These are phyloP conservation scores for Galerina sulciceps DNA, from an alignment of 768 basidiomycete genomes.

Conservation along the genomic window DNA sequence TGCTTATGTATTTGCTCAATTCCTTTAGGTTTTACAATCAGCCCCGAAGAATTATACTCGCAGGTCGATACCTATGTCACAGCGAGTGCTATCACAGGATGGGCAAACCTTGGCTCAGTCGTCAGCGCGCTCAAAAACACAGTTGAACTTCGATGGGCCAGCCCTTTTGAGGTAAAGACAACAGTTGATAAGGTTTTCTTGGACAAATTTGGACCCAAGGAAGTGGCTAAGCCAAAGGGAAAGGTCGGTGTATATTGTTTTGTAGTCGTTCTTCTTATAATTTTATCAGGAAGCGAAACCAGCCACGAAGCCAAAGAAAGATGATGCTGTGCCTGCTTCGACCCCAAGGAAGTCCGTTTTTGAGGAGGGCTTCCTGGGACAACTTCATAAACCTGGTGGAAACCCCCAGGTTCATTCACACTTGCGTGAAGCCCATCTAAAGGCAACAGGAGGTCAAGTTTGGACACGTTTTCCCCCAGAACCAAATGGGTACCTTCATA, in stretches of 20 bases:
- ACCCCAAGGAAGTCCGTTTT: slow-evolving; percentile 71
- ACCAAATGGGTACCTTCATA: slow-evolving; percentile 95
- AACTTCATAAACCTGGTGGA: slow-evolving; percentile 90
- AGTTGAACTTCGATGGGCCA: slow-evolving; percentile 79
- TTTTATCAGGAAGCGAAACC: slow-evolving; percentile 47
- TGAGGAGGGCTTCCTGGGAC: slow-evolving; percentile 91
- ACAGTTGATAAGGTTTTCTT: slow-evolving; percentile 72
- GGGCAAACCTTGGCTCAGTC: slow-evolving; percentile 73
- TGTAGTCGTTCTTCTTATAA: neutral
- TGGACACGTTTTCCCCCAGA: slow-evolving; percentile 98
- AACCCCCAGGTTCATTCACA: slow-evolving; percentile 85
- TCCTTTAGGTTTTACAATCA: slow-evolving; percentile 75
- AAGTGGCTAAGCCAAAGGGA: slow-evolving; percentile 62
- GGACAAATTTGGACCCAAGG: slow-evolving; percentile 75
- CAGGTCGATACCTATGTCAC: slow-evolving; percentile 62
- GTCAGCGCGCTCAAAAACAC: slow-evolving; percentile 66
- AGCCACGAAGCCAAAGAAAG: slow-evolving; percentile 30
- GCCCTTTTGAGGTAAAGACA: slow-evolving; percentile 82
- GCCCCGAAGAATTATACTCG: slow-evolving; percentile 61
- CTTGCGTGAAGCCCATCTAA: slow-evolving; percentile 82
- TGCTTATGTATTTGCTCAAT: neutral
- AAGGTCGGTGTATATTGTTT: slow-evolving; percentile 48
- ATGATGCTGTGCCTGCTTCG: slow-evolving; percentile 36
- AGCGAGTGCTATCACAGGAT: slow-evolving; percentile 62
- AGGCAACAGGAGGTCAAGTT: slow-evolving; percentile 79